Evolutionary conservation across 2,329 filamentous ascomycete genomes (phyloP).

Genomic region (Aspergillus persii): DNA sequence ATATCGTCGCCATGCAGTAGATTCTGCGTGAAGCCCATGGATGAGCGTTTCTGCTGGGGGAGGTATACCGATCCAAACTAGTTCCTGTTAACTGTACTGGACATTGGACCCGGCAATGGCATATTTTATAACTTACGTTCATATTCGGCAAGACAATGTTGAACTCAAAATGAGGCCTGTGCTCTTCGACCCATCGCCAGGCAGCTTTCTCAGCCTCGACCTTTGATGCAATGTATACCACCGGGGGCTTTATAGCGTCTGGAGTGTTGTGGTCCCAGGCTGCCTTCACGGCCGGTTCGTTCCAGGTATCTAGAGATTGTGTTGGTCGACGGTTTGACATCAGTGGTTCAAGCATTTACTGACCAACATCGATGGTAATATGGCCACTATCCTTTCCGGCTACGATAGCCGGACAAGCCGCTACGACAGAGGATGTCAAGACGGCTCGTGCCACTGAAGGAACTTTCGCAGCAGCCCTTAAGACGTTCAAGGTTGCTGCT

Average conservation of each 20-base stretch:
- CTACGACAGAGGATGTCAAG: slow-evolving; percentile 17
- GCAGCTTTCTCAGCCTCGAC: slow-evolving; percentile 46
- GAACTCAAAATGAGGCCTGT: slow-evolving; percentile 45
- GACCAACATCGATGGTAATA: slow-evolving; percentile 13
- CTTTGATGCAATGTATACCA: slow-evolving; percentile 43
- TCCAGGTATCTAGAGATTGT: slow-evolving; percentile 13
- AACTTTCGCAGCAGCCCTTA: slow-evolving; percentile 11
- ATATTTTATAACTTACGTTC: slow-evolving; percentile 21
- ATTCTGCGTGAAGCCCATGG: slow-evolving; percentile 30
- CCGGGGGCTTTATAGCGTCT: background rate
- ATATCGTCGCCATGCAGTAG: slow-evolving; percentile 24
- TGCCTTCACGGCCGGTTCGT: slow-evolving; percentile 5
- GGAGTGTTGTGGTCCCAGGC: slow-evolving; percentile 3
- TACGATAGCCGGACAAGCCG: background rate
- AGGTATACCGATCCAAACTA: slow-evolving; percentile 20
- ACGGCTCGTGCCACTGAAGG: slow-evolving; percentile 16
- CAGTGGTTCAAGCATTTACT: background rate
- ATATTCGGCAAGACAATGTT: slow-evolving; percentile 39
- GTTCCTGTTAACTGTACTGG: background rate
- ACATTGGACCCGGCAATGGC: background rate
- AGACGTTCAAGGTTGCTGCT: slow-evolving; percentile 8
- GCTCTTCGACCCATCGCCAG: slow-evolving; percentile 48
- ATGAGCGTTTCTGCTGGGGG: slow-evolving; percentile 42
- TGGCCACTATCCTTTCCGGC: slow-evolving; percentile 1
- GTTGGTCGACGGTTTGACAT: too few species aligned